phyloP scores from a whole-genome alignment of 345 rosid species.

The Microcos paniculata region DNA sequence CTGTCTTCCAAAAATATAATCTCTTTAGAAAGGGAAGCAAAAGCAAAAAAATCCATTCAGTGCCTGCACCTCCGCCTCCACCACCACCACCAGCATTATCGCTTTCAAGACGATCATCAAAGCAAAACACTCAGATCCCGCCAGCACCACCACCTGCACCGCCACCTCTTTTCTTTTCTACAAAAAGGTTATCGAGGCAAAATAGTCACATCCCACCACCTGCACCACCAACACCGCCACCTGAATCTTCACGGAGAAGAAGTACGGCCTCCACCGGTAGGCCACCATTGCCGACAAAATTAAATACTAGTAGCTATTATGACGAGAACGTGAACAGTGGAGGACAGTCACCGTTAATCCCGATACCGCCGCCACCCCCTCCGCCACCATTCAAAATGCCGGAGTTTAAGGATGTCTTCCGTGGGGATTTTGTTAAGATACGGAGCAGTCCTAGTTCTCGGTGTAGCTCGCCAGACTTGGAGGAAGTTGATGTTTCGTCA shows the following conservation, averaged over 20 bases:
- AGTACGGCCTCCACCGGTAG: constrained; percentile 24
- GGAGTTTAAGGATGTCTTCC: constrained; percentile 38
- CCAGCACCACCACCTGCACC: constrained; percentile 40
- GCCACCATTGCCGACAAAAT: constrained; percentile 68
- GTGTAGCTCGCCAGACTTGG: constrained; percentile 61
- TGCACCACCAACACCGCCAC: constrained; percentile 36
- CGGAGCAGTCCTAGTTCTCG: constrained; percentile 57
- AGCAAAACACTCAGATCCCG: constrained; percentile 19
- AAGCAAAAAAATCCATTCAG: constrained; percentile 63
- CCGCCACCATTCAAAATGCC: constrained; percentile 60
- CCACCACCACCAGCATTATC: constrained; percentile 37
- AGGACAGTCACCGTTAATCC: constrained; percentile 45
- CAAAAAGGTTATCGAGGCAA: constrained; percentile 20
- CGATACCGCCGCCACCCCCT: constrained; percentile 58
- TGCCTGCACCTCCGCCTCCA: constrained; percentile 51
- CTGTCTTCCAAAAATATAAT: constrained; percentile 57
- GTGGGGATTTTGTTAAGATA: constrained; percentile 58
- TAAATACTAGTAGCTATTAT: constrained; percentile 8
- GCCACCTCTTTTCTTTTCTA: constrained; percentile 33
- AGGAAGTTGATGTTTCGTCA: constrained; percentile 26
- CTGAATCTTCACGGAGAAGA: constrained; percentile 19
- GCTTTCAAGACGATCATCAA: constrained; percentile 22
- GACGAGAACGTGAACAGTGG: constrained; percentile 39
- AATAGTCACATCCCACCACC: constrained; percentile 27
- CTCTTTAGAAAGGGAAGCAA: constrained; percentile 62